Conservation (phyloP, 495 filamentous ascomycete species). For the Lasiosphaeria ovina region DNA sequence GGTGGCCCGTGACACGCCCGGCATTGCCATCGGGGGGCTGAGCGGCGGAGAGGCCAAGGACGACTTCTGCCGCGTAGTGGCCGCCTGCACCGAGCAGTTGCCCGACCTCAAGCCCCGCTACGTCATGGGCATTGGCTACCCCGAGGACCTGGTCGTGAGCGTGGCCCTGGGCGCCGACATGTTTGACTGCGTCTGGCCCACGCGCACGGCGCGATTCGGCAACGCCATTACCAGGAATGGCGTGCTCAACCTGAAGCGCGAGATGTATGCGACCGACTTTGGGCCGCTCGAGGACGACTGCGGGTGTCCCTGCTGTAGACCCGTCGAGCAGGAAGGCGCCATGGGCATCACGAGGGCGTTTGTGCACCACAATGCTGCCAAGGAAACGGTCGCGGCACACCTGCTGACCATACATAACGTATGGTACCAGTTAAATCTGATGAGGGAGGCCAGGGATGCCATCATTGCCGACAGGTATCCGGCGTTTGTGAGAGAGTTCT, state of each 20-base stretch:
- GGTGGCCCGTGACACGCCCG: constrained; percentile 87
- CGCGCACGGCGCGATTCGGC: constrained; percentile 91
- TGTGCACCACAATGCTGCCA: constrained; percentile 85
- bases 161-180: constrained; percentile 94
- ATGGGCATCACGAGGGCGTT: constrained; percentile 86
- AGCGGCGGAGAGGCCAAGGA: constrained; percentile 73
- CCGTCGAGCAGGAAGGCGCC: constrained; percentile 59
- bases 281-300: constrained; percentile 79
- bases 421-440: constrained; percentile 79
- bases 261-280: constrained; percentile 76
- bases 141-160: constrained; percentile 89
- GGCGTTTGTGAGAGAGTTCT: constrained; percentile 74
- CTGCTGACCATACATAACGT: constrained; percentile 94
- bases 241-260: constrained; percentile 76
- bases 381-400: constrained; percentile 95
- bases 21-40: constrained; percentile 93
- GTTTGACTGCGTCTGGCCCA: constrained; percentile 99
- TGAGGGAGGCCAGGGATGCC: constrained; percentile 69
- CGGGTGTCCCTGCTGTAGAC: constrained; percentile 72
- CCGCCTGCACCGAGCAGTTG: constrained; percentile 78
- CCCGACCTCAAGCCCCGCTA: constrained; percentile 92
- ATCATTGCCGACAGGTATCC: constrained; percentile 84
- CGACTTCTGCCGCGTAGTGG: constrained; percentile 64
- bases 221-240: constrained; percentile 84
- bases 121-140: constrained; percentile 98